A percentile compares a stretch with the other conserved stretches of the same genome.
Evolutionary conservation across 192 early-diverging fungal genomes (phyloP).

Genomic region (Coemansia sp.): DNA sequence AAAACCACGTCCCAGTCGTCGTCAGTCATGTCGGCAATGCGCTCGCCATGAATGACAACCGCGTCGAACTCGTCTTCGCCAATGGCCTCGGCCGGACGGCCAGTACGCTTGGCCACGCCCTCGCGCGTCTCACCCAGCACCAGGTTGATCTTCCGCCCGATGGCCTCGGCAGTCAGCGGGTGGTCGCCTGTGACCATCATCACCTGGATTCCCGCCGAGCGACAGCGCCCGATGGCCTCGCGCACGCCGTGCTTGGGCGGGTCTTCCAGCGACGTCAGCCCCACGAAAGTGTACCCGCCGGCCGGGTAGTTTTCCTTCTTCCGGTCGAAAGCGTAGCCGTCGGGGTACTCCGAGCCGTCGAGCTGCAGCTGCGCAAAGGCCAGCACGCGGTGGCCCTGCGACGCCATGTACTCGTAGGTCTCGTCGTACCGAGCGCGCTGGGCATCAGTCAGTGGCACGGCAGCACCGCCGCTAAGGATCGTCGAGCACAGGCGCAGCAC

Average conservation of each 20-base stretch:
- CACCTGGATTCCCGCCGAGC: conserved; percentile 91
- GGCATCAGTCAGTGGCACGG: conserved; percentile 66
- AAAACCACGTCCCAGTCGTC: conserved; percentile 93
- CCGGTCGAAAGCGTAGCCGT: conserved; percentile 73
- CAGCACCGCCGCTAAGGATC: conserved; percentile 62
- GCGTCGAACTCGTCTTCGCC: conserved; percentile 83
- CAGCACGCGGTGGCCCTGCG: conserved; percentile 90
- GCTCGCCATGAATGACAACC: conserved; percentile 92
- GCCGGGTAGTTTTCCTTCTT: conserved; percentile 55
- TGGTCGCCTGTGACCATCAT: conserved; percentile 99
- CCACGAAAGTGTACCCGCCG: conserved; percentile 73
- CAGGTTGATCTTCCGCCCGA: conserved; percentile 95
- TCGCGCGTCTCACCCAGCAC: conserved; percentile 87
- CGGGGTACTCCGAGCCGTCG: conserved; percentile 70
- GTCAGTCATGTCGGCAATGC: conserved; percentile 77
- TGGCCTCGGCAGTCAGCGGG: conserved; percentile 93
- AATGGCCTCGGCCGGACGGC: conserved; percentile 61
- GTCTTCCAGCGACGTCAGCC: conserved; percentile 89
- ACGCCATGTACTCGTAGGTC: conserved; percentile 88
- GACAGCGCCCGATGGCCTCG: conserved; percentile 93
- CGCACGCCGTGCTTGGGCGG: conserved; percentile 99
- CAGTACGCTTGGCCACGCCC: conserved; percentile 69
- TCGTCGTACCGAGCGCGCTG: conserved; percentile 70
- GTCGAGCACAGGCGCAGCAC: conserved; percentile 80
- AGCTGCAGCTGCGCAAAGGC: conserved; percentile 86